A percentile compares a stretch with the other conserved stretches of the same genome.
Evolutionary conservation across 2,329 filamentous ascomycete genomes (phyloP).

Genomic region (Macroventuria anomochaeta): DNA sequence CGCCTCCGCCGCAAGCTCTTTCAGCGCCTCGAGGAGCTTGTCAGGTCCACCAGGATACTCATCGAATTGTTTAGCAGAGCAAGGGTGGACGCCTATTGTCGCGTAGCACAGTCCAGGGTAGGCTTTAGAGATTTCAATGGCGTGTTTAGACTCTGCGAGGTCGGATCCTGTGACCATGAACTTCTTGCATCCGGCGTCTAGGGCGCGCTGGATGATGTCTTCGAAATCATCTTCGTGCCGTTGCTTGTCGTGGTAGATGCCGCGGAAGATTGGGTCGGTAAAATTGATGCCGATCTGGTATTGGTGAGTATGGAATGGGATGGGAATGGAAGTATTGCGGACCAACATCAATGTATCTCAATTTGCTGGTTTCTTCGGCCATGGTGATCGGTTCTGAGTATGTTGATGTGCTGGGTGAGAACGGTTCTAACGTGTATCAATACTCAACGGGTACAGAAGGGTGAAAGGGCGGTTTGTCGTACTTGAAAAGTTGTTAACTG

Average conservation of each 20-base stretch:
- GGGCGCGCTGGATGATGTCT: constrained; percentile 79
- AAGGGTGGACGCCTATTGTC: constrained; percentile 94
- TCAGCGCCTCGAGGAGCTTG: constrained; percentile 65
- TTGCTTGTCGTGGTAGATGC: constrained; percentile 81
- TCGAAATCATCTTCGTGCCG: constrained; percentile 75
- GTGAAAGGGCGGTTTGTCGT: constrained; percentile 6
- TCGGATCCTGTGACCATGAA: constrained; percentile 94
- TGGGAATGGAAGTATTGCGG: constrained; percentile 22
- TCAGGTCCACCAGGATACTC: constrained; percentile 64
- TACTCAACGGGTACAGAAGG: background rate
- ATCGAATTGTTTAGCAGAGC: constrained; percentile 81
- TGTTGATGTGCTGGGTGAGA: background rate
- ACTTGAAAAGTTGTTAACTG: constrained; percentile 19
- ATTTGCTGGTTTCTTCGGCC: constrained; percentile 18
- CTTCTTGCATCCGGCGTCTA: constrained; percentile 80
- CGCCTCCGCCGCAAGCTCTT: constrained; percentile 66
- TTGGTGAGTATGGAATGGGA: constrained; percentile 18
- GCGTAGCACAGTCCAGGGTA: constrained; percentile 83
- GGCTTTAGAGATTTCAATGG: constrained; percentile 73
- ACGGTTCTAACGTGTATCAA: background rate
- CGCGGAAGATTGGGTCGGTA: constrained; percentile 87
- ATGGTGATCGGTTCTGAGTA: constrained; percentile 1
- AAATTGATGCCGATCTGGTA: constrained; percentile 88
- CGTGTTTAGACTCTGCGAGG: constrained; percentile 76
- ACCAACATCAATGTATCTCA: constrained; percentile 55